A percentile compares a stretch with the other conserved stretches of the same genome.
These are phyloP conservation scores for Neolentinus lepideus DNA, from an alignment of 1,284 basidiomycete genomes.

Conservation along the genomic window DNA sequence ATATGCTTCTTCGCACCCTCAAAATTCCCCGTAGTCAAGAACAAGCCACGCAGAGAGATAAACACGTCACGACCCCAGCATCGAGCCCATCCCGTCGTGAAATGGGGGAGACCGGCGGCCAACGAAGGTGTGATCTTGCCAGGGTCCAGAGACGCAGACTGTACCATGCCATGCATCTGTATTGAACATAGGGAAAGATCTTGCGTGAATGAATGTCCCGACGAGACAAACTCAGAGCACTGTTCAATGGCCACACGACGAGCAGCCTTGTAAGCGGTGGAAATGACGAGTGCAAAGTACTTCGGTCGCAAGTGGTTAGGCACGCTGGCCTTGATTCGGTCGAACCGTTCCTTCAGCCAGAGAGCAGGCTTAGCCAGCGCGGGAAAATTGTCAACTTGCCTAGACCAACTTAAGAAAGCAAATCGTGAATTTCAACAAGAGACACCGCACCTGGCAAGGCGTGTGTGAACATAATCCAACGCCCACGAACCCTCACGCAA, in stretches of 20 bases:
- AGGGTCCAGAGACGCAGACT: constrained; percentile 82
- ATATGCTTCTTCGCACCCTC: constrained; percentile 83
- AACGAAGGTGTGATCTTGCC: constrained; percentile 67
- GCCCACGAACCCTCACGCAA: constrained; percentile 86
- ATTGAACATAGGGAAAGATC: constrained; percentile 81
- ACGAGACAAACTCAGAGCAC: constrained; percentile 77
- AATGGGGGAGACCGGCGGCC: constrained; percentile 94
- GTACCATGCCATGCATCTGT: constrained; percentile 89
- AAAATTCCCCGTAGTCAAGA: constrained; percentile 89
- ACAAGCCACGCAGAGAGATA: constrained; percentile 87
- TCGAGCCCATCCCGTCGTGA: constrained; percentile 84
- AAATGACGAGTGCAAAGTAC: constrained; percentile 87
- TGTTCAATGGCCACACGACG: constrained; percentile 78
- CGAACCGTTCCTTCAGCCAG: constrained; percentile 84
- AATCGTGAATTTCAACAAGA: constrained; percentile 1
- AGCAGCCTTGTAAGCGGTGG: constrained; percentile 86
- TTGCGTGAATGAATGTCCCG: constrained; percentile 85
- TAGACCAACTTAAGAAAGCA: constrained; percentile 21
- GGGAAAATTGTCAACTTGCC: constrained; percentile 64
- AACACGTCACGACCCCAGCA: constrained; percentile 98
- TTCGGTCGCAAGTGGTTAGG: constrained; percentile 89
- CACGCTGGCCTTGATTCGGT: constrained; percentile 64
- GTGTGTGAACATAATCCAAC: constrained; percentile 72
- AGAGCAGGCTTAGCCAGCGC: constrained; percentile 61
- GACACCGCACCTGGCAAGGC: constrained; percentile 64